Evolutionary conservation across 768 basidiomycete species (phyloP).

Genomic region (Collybia sordida): DNA sequence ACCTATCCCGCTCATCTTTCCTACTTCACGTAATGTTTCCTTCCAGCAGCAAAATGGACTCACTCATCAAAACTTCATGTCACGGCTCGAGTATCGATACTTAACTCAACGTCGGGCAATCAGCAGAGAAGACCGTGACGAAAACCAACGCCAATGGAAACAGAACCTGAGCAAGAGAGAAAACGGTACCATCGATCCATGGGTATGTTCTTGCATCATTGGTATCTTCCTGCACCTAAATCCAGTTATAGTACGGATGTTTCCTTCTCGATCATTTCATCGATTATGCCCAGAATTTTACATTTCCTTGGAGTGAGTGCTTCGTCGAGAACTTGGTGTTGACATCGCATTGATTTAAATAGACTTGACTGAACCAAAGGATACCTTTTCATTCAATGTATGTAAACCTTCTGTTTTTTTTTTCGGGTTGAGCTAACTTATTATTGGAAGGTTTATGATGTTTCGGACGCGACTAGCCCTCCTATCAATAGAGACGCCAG

Average conservation of each 20-base stretch:
- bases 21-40: conserved; percentile 34
- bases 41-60: conserved; percentile 18
- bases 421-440: too few relatives aligned
- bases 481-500: conserved; percentile 47
- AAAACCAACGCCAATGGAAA: conserved; percentile 37
- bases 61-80: conserved; percentile 15
- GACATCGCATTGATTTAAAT: neutral
- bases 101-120: conserved; percentile 19
- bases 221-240: conserved; percentile 3
- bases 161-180: conserved; percentile 45
- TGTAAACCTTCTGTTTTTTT: conserved; percentile 13
- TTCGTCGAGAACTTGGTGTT: neutral
- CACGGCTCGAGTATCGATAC: conserved; percentile 19
- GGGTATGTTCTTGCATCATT: conserved; percentile 31
- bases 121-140: conserved; percentile 21
- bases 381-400: conserved; percentile 29
- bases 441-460: conserved; percentile 42
- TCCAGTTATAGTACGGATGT: conserved; percentile 54
- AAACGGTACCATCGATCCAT: conserved; percentile 57
- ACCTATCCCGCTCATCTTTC: conserved; percentile 31
- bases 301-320: conserved; percentile 54
- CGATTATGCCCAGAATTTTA: conserved; percentile 73
- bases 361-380: conserved; percentile 5
- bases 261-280: conserved; percentile 61
- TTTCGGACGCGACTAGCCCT: conserved; percentile 57